Conservation (phyloP, 805 yeast species). For the Cyberlindnera subsufficiens region DNA sequence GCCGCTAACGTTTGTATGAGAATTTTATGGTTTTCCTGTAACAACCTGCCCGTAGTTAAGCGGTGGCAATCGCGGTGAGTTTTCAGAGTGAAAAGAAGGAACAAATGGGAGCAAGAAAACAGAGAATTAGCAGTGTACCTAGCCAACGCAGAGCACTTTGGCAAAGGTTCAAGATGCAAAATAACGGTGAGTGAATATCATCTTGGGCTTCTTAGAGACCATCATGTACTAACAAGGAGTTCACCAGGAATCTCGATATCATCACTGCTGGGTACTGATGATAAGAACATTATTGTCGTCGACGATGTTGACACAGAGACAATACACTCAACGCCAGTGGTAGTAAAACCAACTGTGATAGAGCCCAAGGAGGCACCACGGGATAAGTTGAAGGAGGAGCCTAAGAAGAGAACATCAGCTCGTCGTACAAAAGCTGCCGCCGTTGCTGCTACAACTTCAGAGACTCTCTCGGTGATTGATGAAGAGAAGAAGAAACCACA, state of each 20-base stretch:
- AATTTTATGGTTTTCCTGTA: not conserved
- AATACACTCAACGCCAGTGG: not conserved
- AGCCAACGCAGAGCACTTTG: not conserved
- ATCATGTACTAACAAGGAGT: not conserved
- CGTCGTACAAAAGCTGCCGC: not conserved
- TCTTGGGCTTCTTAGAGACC: not conserved
- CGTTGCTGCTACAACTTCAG: not conserved
- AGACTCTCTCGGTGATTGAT: not conserved
- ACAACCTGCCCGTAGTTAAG: slow-evolving; percentile 10
- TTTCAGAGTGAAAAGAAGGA: not conserved
- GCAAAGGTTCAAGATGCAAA: not conserved
- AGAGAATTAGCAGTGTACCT: not conserved
- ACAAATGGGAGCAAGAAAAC: not conserved
- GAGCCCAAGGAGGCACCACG: not conserved
- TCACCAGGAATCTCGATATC: slow-evolving; percentile 8
- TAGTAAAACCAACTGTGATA: not conserved
- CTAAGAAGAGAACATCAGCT: not conserved
- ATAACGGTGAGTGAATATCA: not conserved
- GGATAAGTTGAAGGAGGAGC: slow-evolving; percentile 1
- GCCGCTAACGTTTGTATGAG: not conserved
- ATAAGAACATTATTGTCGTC: not conserved
- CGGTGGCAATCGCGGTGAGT: not conserved
- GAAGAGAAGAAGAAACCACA: too few species aligned
- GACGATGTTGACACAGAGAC: not conserved
- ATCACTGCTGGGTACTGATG: slow-evolving; percentile 5